Evolutionary conservation across 2,329 filamentous ascomycete genomes (phyloP).

Genomic region (Colletotrichum abscissum): DNA sequence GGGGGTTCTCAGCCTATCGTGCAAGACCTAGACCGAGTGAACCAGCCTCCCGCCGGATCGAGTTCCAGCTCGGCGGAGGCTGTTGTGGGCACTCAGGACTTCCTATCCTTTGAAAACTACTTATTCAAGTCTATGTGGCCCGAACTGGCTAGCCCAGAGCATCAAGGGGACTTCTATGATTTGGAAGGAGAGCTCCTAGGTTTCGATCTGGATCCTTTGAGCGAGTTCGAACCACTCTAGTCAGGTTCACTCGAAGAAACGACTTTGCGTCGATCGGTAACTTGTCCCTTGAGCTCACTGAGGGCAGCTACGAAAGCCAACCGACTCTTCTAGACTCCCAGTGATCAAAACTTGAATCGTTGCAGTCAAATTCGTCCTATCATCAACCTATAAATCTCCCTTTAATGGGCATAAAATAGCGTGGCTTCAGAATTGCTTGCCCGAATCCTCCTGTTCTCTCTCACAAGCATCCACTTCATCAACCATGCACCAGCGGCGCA

Average conservation of each 20-base stretch:
- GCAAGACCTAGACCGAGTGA: neutral
- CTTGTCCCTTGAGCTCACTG: no score
- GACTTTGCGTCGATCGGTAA: no score
- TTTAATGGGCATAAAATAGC: conserved; percentile 34
- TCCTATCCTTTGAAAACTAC: neutral
- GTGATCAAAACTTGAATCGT: no score
- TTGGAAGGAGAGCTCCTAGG: neutral
- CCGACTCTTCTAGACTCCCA: no score
- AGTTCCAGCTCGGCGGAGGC: neutral
- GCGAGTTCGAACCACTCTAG: no score
- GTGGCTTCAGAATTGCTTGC: conserved; percentile 18
- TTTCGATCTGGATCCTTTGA: neutral
- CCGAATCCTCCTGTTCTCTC: conserved; percentile 38
- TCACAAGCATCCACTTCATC: conserved; percentile 40
- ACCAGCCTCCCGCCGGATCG: neutral
- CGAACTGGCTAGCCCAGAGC: neutral
- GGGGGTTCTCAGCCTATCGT: no score
- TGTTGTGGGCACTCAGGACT: neutral
- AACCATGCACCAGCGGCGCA: conserved; percentile 40
- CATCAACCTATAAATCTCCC: neutral
- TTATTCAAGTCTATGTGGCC: neutral
- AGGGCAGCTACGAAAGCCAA: no score
- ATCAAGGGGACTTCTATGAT: neutral
- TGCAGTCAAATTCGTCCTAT: no score
- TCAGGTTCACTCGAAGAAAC: no score